Evolutionary conservation across 352 stramenopile species (phyloP).

Genomic region (Globisporangium cystogenes): DNA sequence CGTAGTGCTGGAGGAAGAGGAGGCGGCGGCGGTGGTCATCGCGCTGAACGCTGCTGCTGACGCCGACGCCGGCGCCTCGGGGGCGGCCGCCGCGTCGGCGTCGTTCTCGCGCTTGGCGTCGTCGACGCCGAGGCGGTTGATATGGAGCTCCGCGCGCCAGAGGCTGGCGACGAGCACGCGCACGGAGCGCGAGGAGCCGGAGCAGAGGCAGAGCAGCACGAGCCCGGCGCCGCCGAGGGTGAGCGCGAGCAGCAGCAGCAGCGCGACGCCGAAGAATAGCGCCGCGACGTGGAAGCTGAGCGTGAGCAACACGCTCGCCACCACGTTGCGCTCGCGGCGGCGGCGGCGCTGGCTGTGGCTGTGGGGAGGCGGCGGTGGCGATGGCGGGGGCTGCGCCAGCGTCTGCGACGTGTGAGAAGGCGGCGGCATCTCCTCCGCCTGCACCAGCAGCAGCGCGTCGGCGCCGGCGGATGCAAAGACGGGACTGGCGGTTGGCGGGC

Average conservation of each 20-base stretch:
- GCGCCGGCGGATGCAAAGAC: not conserved
- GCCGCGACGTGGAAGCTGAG: constrained; percentile 56
- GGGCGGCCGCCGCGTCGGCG: constrained; percentile 3
- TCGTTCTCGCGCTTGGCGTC: constrained; percentile 8
- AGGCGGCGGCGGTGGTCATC: not conserved
- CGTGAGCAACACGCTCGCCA: constrained; percentile 29
- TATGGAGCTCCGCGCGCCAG: constrained; percentile 49
- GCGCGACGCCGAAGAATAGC: constrained; percentile 28
- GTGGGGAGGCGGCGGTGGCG: not conserved
- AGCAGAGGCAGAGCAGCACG: constrained; percentile 39
- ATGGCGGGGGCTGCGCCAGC: not conserved
- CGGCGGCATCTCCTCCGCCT: not conserved
- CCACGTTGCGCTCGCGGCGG: constrained; percentile 16
- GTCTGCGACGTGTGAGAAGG: not conserved
- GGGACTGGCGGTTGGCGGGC: not conserved
- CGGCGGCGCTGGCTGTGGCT: no score
- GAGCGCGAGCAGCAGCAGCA: constrained; percentile 32
- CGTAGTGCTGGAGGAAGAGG: not conserved
- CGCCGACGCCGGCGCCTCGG: constrained; percentile 5
- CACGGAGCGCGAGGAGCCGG: constrained; percentile 24
- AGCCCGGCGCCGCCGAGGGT: constrained; percentile 29
- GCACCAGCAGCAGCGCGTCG: not conserved
- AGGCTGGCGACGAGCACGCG: constrained; percentile 45
- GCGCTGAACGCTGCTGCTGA: no score
- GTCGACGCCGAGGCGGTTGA: constrained; percentile 31